Conservation (phyloP, 2,329 filamentous ascomycete species). For the Fusarium dimerum region DNA sequence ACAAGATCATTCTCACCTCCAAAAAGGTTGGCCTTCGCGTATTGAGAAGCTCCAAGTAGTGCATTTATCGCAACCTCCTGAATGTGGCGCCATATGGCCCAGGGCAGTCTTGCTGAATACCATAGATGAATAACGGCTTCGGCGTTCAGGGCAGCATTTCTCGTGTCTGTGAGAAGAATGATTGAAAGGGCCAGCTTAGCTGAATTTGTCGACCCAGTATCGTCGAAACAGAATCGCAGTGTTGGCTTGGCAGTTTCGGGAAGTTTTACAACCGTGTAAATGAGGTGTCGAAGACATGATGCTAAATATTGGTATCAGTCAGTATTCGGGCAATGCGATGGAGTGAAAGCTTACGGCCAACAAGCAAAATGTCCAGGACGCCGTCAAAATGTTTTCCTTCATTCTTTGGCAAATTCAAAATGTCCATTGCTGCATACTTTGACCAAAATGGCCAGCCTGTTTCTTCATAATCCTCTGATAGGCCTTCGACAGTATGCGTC, state of each 20-base stretch:
- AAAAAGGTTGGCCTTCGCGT: neutral
- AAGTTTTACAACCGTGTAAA: slow-evolving; percentile 25
- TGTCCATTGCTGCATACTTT: slow-evolving; percentile 24
- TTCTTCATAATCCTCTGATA: neutral
- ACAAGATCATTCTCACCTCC: neutral
- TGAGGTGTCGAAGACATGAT: slow-evolving; percentile 24
- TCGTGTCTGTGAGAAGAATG: slow-evolving; percentile 10
- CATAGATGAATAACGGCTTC: slow-evolving; percentile 28
- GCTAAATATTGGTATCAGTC: slow-evolving; percentile 7
- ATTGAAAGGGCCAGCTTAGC: slow-evolving; percentile 11
- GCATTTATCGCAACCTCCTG: slow-evolving; percentile 3
- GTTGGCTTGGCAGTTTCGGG: slow-evolving; percentile 14
- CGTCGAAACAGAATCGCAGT: slow-evolving; percentile 15
- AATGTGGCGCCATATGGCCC: slow-evolving; percentile 8
- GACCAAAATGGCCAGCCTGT: slow-evolving; percentile 13
- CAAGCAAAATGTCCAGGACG: slow-evolving; percentile 21
- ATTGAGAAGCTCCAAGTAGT: neutral
- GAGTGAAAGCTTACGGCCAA: slow-evolving; percentile 16
- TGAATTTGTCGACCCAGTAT: neutral
- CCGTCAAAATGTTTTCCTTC: slow-evolving; percentile 27
- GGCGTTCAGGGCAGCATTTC: slow-evolving; percentile 18
- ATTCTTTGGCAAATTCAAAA: slow-evolving; percentile 28
- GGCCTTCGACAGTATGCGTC: no score
- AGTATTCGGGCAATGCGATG: no score
- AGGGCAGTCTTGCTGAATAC: slow-evolving; percentile 28